Conservation (phyloP, 345 rosid genomes). For the Abelmoschus esculentus region DNA sequence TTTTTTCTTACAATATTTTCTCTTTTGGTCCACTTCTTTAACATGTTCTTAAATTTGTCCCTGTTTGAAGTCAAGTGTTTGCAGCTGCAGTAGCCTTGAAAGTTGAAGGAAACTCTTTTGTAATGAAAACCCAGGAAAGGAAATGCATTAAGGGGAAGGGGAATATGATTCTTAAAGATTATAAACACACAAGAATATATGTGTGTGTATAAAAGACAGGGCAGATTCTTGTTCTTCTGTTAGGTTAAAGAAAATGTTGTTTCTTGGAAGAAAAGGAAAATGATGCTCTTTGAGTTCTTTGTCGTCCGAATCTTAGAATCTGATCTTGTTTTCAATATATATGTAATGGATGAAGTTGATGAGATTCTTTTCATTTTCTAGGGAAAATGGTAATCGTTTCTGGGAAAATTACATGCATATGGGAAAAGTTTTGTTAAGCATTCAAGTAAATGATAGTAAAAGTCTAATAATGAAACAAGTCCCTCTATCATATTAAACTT, state of each 20-base stretch:
- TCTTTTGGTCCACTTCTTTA: neutral
- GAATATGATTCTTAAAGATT: slow-evolving; percentile 30
- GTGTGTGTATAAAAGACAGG: slow-evolving; percentile 4
- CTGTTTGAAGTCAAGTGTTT: slow-evolving; percentile 6
- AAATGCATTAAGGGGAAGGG: slow-evolving; percentile 8
- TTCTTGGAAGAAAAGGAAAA: slow-evolving; percentile 7
- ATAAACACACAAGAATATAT: slow-evolving; percentile 25
- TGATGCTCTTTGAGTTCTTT: slow-evolving; percentile 22
- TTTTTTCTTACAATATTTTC: neutral
- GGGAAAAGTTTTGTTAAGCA: neutral
- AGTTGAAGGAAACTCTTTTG: neutral
- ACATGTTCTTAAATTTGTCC: neutral
- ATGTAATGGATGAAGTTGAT: neutral
- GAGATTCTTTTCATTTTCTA: neutral
- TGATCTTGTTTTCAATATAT: slow-evolving; percentile 8
- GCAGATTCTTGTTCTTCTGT: slow-evolving; percentile 23
- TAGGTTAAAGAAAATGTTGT: slow-evolving; percentile 3
- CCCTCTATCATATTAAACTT: too few relatives aligned
- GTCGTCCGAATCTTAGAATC: slow-evolving; percentile 5
- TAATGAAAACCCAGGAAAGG: slow-evolving; percentile 6
- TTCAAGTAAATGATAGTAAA: neutral
- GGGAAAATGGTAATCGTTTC: too few relatives aligned
- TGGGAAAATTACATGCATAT: too few relatives aligned
- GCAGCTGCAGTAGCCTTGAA: slow-evolving; percentile 8
- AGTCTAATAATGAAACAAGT: too few relatives aligned